Conservation (phyloP, 176 grass and related monocot genomes). For the Lolium multiflorum region DNA sequence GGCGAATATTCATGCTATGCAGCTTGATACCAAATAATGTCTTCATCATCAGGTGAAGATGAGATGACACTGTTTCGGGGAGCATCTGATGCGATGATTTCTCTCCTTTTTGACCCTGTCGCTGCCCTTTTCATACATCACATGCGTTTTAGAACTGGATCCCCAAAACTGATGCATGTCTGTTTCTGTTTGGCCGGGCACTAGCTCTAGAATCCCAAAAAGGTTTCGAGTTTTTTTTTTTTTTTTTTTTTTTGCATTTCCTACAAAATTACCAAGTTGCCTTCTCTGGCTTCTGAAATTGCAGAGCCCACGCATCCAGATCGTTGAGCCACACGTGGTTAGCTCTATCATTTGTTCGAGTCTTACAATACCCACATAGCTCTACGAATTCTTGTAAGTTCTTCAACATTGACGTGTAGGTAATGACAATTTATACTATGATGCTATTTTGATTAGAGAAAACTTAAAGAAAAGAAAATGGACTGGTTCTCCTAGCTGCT, state of each 20-base stretch:
- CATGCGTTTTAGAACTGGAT: neutral
- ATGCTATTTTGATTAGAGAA: no score
- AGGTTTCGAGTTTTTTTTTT: neutral
- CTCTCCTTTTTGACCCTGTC: neutral
- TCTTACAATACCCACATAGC: no score
- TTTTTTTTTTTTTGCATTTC: neutral
- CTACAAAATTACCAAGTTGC: neutral
- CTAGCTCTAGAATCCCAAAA: neutral
- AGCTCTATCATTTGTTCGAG: no score
- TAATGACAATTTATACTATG: neutral
- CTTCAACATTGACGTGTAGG: neutral
- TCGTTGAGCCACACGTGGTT: no score
- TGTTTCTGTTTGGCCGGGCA: neutral
- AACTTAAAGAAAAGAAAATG: no score
- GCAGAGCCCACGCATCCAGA: no score
- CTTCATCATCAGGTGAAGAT: conserved; percentile 16
- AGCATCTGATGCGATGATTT: neutral
- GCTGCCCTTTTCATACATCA: neutral
- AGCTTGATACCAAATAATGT: conserved; percentile 28
- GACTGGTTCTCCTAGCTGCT: no score
- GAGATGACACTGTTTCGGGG: neutral
- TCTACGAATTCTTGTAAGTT: neutral
- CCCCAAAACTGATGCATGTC: neutral
- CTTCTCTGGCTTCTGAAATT: no score
- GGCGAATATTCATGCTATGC: neutral